A percentile compares a stretch with the other conserved stretches of the same genome.
phyloP scores from a whole-genome alignment of 2,329 filamentous ascomycete genomes.

The Orbilia javanica region DNA sequence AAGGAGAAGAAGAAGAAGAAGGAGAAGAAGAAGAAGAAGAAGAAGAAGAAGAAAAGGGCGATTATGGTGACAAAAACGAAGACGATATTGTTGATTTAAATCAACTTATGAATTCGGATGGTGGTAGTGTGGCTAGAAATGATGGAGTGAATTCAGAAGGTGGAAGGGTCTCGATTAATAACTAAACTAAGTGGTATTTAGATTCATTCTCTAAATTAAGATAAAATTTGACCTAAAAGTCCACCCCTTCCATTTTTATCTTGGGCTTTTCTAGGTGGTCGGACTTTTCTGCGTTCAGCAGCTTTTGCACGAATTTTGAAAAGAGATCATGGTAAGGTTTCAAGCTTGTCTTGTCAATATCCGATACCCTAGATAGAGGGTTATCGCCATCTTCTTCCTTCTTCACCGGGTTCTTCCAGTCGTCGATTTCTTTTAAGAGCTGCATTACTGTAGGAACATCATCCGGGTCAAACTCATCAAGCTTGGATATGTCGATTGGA shows the following conservation, averaged over 20 bases:
- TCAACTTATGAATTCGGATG: conserved; percentile 1
- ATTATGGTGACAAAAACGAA: conserved; percentile 7
- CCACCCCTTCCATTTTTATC: conserved; percentile 34
- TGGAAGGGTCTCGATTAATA: not conserved
- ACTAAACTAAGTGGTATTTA: not conserved
- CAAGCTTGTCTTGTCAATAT: conserved; percentile 97
- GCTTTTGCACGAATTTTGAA: conserved; percentile 76
- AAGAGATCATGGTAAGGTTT: conserved; percentile 95
- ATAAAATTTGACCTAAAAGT: conserved; percentile 9
- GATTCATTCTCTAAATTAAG: not conserved
- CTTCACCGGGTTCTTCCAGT: conserved; percentile 72
- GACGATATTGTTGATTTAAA: not conserved
- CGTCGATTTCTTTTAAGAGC: conserved; percentile 86
- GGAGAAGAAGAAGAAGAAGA: not conserved
- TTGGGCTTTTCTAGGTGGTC: not conserved
- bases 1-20: not conserved
- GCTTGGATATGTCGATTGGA: conserved; percentile 80
- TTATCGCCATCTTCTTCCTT: conserved; percentile 64
- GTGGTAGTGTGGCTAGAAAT: conserved; percentile 4
- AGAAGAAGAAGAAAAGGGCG: not conserved
- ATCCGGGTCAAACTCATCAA: conserved; percentile 88
- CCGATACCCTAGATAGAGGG: conserved; percentile 71
- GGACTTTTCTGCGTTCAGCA: conserved; percentile 37
- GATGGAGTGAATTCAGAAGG: conserved; percentile 5
- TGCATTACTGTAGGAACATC: conserved; percentile 88